Conservation (phyloP, 2,329 filamentous ascomycete species). For the Huntiella decipiens region DNA sequence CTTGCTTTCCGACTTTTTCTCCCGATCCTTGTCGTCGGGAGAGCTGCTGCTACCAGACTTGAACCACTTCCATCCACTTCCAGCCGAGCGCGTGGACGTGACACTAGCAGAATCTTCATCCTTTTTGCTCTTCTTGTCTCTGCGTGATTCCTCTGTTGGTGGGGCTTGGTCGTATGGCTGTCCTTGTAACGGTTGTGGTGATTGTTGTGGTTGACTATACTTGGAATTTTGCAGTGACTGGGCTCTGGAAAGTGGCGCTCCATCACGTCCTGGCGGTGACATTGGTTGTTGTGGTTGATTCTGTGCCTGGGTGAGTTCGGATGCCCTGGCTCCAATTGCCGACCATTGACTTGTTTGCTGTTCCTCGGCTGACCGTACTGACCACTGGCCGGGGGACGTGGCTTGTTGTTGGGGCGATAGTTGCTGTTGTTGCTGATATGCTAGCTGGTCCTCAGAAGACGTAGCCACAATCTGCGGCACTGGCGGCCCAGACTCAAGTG, state of each 20-base stretch:
- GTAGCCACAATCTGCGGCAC: slow-evolving; percentile 49
- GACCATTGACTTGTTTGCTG: slow-evolving; percentile 1
- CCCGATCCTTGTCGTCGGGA: slow-evolving; percentile 49
- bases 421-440: slow-evolving; percentile 1
- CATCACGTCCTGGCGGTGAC: not conserved
- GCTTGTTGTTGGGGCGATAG: slow-evolving; percentile 1
- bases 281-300: slow-evolving; percentile 9
- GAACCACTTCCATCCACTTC: slow-evolving; percentile 52
- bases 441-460: slow-evolving; percentile 21
- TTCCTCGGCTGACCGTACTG: slow-evolving; percentile 7
- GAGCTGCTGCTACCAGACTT: slow-evolving; percentile 35
- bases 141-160: slow-evolving; percentile 38
- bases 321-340: not conserved
- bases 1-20: slow-evolving; percentile 45
- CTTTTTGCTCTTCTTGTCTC: slow-evolving; percentile 49
- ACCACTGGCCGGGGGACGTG: slow-evolving; percentile 2
- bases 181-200: slow-evolving; percentile 21
- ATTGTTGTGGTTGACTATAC: slow-evolving; percentile 22
- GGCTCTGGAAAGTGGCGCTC: not conserved
- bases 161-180: slow-evolving; percentile 34
- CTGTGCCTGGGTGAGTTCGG: slow-evolving; percentile 6
- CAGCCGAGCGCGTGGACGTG: slow-evolving; percentile 49
- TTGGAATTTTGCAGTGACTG: not conserved
- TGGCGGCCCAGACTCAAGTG: slow-evolving; percentile 14
- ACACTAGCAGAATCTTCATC: slow-evolving; percentile 41